Percentiles rank a stretch among this genome's conserved stretches.
These are phyloP conservation scores for Boletus eberwhitei DNA, from an alignment of 768 basidiomycete species.

Conservation along the genomic window DNA sequence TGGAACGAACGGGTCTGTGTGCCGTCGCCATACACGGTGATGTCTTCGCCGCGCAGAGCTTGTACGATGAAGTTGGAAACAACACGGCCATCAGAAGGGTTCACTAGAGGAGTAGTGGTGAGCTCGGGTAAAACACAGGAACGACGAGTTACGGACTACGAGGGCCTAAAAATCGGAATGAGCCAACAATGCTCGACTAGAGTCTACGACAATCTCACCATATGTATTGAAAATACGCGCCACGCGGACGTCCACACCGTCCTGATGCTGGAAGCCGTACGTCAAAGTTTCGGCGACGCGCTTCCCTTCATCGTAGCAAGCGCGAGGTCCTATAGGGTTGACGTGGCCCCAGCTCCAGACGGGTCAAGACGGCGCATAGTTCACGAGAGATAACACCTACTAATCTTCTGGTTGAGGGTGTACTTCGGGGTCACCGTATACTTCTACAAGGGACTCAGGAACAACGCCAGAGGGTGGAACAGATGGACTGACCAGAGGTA, in stretches of 20 bases:
- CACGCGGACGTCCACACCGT: slow-evolving; percentile 93
- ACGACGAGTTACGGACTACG: slow-evolving; percentile 56
- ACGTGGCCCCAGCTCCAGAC: slow-evolving; percentile 88
- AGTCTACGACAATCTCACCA: slow-evolving; percentile 37
- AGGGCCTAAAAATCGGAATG: slow-evolving; percentile 37
- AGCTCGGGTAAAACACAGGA: slow-evolving; percentile 13
- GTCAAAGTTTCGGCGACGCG: slow-evolving; percentile 98
- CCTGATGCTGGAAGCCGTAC: slow-evolving; percentile 93
- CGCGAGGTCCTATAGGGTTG: slow-evolving; percentile 96
- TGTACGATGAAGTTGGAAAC: slow-evolving; percentile 99
- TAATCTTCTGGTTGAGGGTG: slow-evolving; percentile 97
- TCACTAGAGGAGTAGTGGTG: slow-evolving; percentile 56
- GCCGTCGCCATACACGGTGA: slow-evolving; percentile 96
- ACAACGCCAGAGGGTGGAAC: neutral
- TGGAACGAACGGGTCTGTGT: slow-evolving; percentile 94
- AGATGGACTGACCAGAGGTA: slow-evolving; percentile 72
- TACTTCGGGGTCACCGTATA: slow-evolving; percentile 97
- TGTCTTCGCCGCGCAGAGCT: slow-evolving; percentile 91
- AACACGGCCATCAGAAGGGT: slow-evolving; percentile 94
- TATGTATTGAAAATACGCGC: slow-evolving; percentile 99
- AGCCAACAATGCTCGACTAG: neutral
- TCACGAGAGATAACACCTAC: slow-evolving; percentile 43
- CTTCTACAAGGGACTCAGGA: slow-evolving; percentile 51
- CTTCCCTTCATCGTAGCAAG: slow-evolving; percentile 99
- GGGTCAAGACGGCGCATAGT: slow-evolving; percentile 14